Evolutionary conservation across 2,329 filamentous ascomycete genomes (phyloP), one percentile per base, ranked within the genome.

Genomic region (Ceratocystis huliohia): DNA sequence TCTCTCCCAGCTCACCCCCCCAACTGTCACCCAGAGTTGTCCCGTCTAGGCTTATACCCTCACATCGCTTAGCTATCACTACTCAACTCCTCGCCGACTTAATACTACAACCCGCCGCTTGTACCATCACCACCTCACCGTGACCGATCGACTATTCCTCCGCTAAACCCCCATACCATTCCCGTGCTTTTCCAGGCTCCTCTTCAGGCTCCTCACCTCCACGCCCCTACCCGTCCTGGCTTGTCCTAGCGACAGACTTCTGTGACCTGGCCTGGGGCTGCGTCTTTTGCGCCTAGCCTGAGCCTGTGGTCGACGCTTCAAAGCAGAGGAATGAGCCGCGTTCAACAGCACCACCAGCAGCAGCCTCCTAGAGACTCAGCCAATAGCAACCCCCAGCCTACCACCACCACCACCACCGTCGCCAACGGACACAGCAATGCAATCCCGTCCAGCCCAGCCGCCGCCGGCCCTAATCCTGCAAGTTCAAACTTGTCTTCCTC

Each of bases 201-300:
- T 28, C 30, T 7, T 20, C 20, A 10, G n/a, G 33, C 25, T 37
- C 33, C 28, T 8, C 20, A 15, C 56, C 48, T 61, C 61, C 61
- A 15, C 37, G 37, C 61, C 48, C 61, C 65, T 44, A 22, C 45
- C 17, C 13, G 61, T 57, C 28, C 56, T 44, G 53, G 30, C 66
- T 65, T 61, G 53, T 44, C 56, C 61, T 57, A n/a, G 57, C 30
- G 41, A 22, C 30, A 45, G 30, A 33, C 33, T 57, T 63, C 41
- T 64, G 61, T 63, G 66, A 68, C 66, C 44, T 68, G 64, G 66
- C 66, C 66, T 68, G 66, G 64, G 66, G 64, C 66, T 66, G 66
- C 61, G 66, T 61, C 64, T 65, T 48, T 68, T 68, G 66, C 66
- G 61, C 66, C 64, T 66, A 50, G 61, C 66, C 66, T 68, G 45